Evolutionary conservation across 108 stramenopile genomes (phyloP).

Genomic region (Skeletonema tropicum): DNA sequence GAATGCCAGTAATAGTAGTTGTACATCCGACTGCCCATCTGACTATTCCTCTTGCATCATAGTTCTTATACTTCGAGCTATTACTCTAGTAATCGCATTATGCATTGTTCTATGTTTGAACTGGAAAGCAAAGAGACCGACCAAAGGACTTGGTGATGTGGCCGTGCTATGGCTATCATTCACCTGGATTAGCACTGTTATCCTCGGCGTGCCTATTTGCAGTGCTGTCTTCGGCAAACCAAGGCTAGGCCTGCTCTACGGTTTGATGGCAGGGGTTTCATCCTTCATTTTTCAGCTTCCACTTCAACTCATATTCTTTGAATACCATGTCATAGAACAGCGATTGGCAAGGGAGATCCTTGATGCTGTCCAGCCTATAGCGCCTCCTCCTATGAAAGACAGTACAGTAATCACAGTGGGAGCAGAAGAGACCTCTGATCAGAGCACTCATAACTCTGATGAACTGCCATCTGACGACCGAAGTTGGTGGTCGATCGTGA

Average conservation of each 20-base stretch:
- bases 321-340: constrained; percentile 37
- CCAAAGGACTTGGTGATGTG: constrained; percentile 29
- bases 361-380: background rate
- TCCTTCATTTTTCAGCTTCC: constrained; percentile 57
- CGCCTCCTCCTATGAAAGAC: background rate
- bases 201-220: constrained; percentile 46
- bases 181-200: constrained; percentile 53
- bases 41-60: background rate
- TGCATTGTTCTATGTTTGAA: constrained; percentile 4
- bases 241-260: constrained; percentile 21
- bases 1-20: background rate
- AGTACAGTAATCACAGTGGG: constrained; percentile 4
- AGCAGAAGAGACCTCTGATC: background rate
- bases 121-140: background rate
- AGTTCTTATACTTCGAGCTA: constrained; percentile 41
- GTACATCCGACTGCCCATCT: background rate
- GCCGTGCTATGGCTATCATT: constrained; percentile 45
- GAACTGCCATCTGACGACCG: background rate
- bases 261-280: constrained; percentile 47
- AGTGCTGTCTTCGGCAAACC: constrained; percentile 45
- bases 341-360: background rate
- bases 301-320: constrained; percentile 48
- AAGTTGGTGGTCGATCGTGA: constrained; percentile 5
- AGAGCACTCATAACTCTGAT: constrained; percentile 1
- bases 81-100: constrained; percentile 23